Base-by-base conservation (phyloP, 2,329 filamentous ascomycete species). In the Blastomyces parvus region DNA sequence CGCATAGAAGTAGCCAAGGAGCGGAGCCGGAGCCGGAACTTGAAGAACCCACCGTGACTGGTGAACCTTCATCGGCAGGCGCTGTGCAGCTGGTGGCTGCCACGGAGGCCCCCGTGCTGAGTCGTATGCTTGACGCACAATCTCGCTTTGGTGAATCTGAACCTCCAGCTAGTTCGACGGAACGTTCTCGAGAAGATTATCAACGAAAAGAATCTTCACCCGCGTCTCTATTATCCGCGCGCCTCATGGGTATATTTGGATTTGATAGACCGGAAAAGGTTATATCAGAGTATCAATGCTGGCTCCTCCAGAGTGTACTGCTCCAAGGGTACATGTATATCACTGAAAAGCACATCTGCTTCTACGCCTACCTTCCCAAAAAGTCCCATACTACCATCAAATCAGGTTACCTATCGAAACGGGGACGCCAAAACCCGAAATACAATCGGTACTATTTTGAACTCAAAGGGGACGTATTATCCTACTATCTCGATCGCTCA, bases 311-410 rank as follows among this genome's bases (percentile, higher is more conserved):
- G 74, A 96, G 89, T 71, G 91, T 96, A 55, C 80, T 97, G 38
- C 82, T 97, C 9, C 91, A 97, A 73, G 94, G 94, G 6, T 97
- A 94, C 74, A 88, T 99, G 83, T 97, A 97, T 77, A 90, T 99
- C 71, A 97, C 94, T 0, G 82, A 88, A 65, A 89, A 88, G 69
- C 94, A 99, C 73, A 89, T 97, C 65, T 97, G 92, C 77, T 99
- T 97, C 74, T 97, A 97, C 73, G 91, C 94, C 48, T 97, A 97
- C 73, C 83, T 97, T n/a, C 91, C 91, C 7, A 95, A 92, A 80
- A 96, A 94, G 81, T 86, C 88, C 60, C 85, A 89, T 68, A 82
- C 87, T 62, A 83, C 89, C 22, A 84, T 87, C 67, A 97, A 96
- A 76, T 93, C 91, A 1, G 93, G 94, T 1, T 91, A 93, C 71